Evolutionary conservation across 164 flowering plant genomes (phyloP), one percentile per base, ranked within the genome.

Genomic region (Sedum album): DNA sequence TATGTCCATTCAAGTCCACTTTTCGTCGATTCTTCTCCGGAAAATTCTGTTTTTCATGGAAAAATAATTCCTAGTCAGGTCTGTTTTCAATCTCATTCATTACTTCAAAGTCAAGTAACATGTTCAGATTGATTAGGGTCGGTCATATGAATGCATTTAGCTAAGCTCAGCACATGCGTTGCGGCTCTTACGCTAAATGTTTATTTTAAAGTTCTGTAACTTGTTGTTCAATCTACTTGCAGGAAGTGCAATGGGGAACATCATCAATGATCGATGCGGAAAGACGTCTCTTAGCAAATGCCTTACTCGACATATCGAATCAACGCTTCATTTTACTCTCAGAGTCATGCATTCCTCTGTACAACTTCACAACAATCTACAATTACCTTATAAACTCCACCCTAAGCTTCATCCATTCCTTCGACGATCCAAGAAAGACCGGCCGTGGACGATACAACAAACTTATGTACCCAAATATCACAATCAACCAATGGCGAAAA

Each of bases 261-360:
- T 20, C 77, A 5, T 69, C 72, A n/a, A 81, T 86, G 85, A 74
- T 81, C 0, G 88, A 82, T 35, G 84, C 88, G 0, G 85, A 82
- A 72, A 78, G 85, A 14, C 78, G 90, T 20, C 81, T 86, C 0
- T 25, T 86, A 69, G 85, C 85, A 7, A 86, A 79, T 31, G 88
- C 90, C 2, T 77, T 86, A 1, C 81, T 86, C 4, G 88, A 81
- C 65, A 66, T 73, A 44, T 75, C 85, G 0, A 85, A 85, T 66
- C 39, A 84, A 62, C 73, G 86, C 71, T 85, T 84, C 46, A 72
- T 82, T 1, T 57, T 86, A 5, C 80, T 84, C 66, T 84, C 90
- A 6, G 90, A 84, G 41, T 9, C 86, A 0, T 86, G 90, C 84
- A 81, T 86, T 28, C 90, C 90, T 38, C 63, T 86, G n/a, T n/a